These are phyloP conservation scores for Trichosanthes cucumerina DNA, from an alignment of 306 rosid genomes.

Conservation along the genomic window DNA sequence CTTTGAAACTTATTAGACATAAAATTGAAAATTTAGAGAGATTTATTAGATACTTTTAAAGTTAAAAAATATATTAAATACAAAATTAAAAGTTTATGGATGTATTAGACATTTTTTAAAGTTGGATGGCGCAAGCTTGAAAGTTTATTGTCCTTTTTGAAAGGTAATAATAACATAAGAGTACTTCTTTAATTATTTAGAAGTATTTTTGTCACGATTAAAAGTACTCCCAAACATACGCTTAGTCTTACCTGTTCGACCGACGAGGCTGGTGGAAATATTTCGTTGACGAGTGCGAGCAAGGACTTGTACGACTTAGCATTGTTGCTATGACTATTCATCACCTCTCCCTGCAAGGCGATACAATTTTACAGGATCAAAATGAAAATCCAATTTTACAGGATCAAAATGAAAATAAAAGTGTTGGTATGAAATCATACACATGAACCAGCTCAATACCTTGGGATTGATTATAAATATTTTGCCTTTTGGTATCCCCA, in stretches of 20 bases:
- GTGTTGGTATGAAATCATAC: neutral
- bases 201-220: neutral
- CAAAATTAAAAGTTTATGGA: too few species aligned
- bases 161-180: neutral
- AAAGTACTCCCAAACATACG: neutral
- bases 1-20: too few species aligned
- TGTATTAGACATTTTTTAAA: too few species aligned
- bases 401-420: neutral
- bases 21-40: too few species aligned
- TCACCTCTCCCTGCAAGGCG: constrained; percentile 78
- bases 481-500: constrained; percentile 94
- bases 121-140: too few species aligned
- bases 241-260: constrained; percentile 54
- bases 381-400: neutral
- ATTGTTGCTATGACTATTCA: constrained; percentile 67
- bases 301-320: constrained; percentile 76
- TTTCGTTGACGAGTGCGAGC: constrained; percentile 82
- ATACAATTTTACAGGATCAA: neutral
- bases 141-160: too few species aligned
- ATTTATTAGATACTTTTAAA: too few species aligned
- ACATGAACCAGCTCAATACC: constrained; percentile 34
- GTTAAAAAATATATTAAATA: too few species aligned
- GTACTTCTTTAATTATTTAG: too few species aligned
- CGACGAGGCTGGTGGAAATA: constrained; percentile 85
- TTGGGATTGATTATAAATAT: constrained; percentile 94